A percentile compares a stretch with the other conserved stretches of the same genome.
phyloP scores from a whole-genome alignment of 768 basidiomycete species.

The Calocybe gangraenosa region DNA sequence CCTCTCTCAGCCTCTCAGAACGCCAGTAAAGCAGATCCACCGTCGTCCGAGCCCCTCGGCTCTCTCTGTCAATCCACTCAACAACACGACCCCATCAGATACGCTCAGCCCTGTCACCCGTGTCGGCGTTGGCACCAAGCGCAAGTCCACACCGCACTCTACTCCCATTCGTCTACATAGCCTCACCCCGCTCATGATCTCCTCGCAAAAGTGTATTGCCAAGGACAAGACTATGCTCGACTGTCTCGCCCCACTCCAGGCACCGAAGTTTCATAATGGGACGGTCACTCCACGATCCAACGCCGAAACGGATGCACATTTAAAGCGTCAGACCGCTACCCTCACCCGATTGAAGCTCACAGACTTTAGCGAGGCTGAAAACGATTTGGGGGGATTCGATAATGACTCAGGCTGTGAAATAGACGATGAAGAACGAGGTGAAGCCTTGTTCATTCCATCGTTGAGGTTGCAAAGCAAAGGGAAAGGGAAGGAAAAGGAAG shows the following conservation, averaged over 20 bases:
- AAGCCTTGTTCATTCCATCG: constrained; percentile 30
- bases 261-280: constrained; percentile 43
- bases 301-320: constrained; percentile 48
- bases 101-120: constrained; percentile 21
- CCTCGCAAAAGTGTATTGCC: constrained; percentile 31
- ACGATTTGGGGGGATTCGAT: constrained; percentile 35
- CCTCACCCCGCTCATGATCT: constrained; percentile 45
- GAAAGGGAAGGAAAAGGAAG: constrained; percentile 45
- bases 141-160: constrained; percentile 52
- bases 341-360: constrained; percentile 57
- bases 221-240: constrained; percentile 41
- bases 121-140: constrained; percentile 54
- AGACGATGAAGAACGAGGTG: constrained; percentile 34
- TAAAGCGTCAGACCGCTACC: constrained; percentile 56
- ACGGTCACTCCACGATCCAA: constrained; percentile 47
- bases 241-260: constrained; percentile 50
- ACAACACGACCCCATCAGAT: constrained; percentile 22
- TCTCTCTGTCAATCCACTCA: constrained; percentile 33
- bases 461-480: constrained; percentile 25
- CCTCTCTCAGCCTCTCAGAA: constrained; percentile 48
- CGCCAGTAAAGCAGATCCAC: constrained; percentile 53
- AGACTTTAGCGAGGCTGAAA: constrained; percentile 46
- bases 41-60: constrained; percentile 36
- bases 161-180: constrained; percentile 55
- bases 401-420: constrained; percentile 53